These are phyloP conservation scores for Coniella vitis DNA, from an alignment of 2,329 filamentous ascomycete genomes.

Conservation along the genomic window DNA sequence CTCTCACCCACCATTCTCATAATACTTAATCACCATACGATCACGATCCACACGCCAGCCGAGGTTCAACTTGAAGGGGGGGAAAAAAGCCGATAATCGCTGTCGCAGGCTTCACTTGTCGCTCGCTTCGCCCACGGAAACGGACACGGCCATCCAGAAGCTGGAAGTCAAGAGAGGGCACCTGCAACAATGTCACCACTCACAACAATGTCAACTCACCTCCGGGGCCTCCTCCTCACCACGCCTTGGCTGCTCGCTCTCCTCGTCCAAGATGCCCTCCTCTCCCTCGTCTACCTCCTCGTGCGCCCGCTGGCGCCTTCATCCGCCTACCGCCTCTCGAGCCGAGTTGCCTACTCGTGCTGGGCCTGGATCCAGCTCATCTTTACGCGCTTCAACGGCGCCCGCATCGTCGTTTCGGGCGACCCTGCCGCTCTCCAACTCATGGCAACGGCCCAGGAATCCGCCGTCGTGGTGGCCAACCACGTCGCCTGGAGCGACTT, in stretches of 20 bases:
- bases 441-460: slow-evolving; percentile 43
- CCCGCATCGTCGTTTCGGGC: slow-evolving; percentile 45
- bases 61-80: no score
- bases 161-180: no score
- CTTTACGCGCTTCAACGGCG: slow-evolving; percentile 48
- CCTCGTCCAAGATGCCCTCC: slow-evolving; percentile 41
- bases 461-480: slow-evolving; percentile 53
- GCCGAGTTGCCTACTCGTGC: slow-evolving; percentile 44
- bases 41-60: no score
- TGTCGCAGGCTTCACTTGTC: no score
- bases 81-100: no score
- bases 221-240: slow-evolving; percentile 37
- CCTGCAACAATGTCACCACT: no score
- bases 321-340: slow-evolving; percentile 47
- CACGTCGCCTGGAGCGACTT: slow-evolving; percentile 58
- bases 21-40: no score
- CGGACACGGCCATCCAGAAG: no score
- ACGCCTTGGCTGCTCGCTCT: slow-evolving; percentile 49
- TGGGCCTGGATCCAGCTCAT: slow-evolving; percentile 53
- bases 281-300: slow-evolving; percentile 40
- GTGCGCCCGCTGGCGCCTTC: slow-evolving; percentile 41
- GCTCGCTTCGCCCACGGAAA: no score
- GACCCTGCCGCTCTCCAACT: slow-evolving; percentile 23
- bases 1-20: no score
- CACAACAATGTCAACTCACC: slow-evolving; percentile 15